Conservation (phyloP, 306 rosid species). For the Casuarina glauca region DNA sequence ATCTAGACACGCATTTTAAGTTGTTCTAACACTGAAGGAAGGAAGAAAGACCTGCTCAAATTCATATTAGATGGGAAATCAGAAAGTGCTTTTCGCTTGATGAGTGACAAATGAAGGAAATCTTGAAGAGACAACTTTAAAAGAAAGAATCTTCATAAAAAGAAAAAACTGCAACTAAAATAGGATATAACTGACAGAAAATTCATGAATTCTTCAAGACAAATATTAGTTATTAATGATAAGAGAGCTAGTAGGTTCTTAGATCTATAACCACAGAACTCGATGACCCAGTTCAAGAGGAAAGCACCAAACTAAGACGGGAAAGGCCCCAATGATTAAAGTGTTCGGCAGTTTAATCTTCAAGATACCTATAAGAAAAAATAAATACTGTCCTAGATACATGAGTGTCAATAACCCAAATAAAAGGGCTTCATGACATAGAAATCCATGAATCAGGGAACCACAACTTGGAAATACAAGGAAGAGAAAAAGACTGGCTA, state of each 20-base stretch:
- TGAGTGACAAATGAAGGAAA: neutral
- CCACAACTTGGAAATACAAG: neutral
- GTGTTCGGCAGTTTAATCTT: neutral
- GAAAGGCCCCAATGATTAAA: neutral
- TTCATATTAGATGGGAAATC: neutral
- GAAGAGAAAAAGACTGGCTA: too few species aligned
- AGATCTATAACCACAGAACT: neutral
- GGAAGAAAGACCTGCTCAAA: neutral
- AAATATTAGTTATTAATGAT: neutral
- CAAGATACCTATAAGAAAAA: neutral
- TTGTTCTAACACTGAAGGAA: neutral
- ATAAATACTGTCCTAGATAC: neutral
- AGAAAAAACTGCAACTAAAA: neutral
- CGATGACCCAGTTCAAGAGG: neutral
- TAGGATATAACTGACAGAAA: neutral
- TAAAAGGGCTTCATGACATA: neutral
- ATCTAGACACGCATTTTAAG: neutral
- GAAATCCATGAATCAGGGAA: neutral
- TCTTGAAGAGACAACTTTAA: conserved; percentile 3
- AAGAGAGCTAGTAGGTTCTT: neutral
- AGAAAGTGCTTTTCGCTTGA: neutral
- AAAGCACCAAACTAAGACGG: neutral
- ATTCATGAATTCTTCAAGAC: neutral
- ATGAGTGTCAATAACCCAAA: neutral
- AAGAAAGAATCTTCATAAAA: neutral